Evolutionary conservation across 1,284 basidiomycete genomes (phyloP), one percentile per base, ranked within the genome.

Genomic region (Malassezia obtusa): DNA sequence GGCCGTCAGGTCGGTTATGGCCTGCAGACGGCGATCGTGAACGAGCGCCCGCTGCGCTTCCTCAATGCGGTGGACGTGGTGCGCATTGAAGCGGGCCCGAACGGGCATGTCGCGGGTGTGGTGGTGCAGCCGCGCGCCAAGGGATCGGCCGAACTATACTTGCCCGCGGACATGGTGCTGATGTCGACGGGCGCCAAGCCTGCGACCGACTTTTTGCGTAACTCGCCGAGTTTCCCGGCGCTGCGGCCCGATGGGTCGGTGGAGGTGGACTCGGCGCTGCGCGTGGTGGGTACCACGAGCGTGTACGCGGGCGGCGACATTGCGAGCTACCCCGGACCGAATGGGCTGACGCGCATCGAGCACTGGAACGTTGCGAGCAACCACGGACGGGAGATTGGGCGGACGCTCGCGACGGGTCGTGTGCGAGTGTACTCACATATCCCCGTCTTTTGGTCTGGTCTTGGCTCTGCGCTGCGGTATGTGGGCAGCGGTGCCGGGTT

Each of bases 231-330:
- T 17, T 75, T 80, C 65, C 60, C 62, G 21, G 38, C 47, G 32
- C 55, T 62, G 19, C 50, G 52, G 1, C 47, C 47, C 10, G 86
- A 89, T 64, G 86, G 86, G 17, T 84, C 85, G 28, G 78, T 95
- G 57, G 80, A 79, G 21, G 89, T 92, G 17, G 87, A 94, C 73
- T 81, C 87, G 67, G 82, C 81, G 62, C 76, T 94, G 46, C 79
- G 81, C 44, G 84, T 94, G 17, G 78, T 82, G 72, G 75, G 81
- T 65, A 15, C 57, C 15, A 79, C 60, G 63, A 73, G 83, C 62
- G 81, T 94, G 6, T 95, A 82, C 71, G 90, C 90, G 5, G 82
- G 92, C 53, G 90, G 89, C 45, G 89, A 94, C 76, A 90, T 94
- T 65, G 89, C 89, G 1, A 79, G 82, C 49, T 89, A 86, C 71